These are phyloP conservation scores for Ambrosia trifida DNA, from an alignment of 129 eudicot species.

Conservation along the genomic window DNA sequence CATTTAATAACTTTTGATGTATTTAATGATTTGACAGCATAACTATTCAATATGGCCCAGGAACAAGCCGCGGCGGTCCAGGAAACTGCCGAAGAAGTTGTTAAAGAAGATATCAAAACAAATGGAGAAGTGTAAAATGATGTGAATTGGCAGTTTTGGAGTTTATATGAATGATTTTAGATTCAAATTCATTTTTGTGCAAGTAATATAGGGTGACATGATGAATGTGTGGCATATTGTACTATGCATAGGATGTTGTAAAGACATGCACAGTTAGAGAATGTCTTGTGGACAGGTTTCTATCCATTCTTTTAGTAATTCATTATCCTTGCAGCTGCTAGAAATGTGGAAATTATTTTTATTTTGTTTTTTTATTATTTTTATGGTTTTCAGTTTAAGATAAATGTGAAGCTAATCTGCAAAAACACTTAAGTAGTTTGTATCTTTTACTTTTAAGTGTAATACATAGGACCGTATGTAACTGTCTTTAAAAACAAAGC, in stretches of 20 bases:
- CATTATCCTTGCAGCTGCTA: not conserved
- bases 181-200: constrained; percentile 20
- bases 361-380: too few species aligned
- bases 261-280: constrained; percentile 15
- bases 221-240: constrained; percentile 17
- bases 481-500: too few species aligned
- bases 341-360: not conserved
- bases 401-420: too few species aligned
- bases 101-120: constrained; percentile 41
- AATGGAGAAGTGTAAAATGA: constrained; percentile 53
- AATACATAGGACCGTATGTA: too few species aligned
- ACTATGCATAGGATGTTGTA: constrained; percentile 29
- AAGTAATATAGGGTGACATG: constrained; percentile 4
- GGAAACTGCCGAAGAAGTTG: constrained; percentile 27
- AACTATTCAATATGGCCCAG: constrained; percentile 56
- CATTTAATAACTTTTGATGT: not conserved
- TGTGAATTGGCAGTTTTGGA: constrained; percentile 45
- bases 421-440: too few species aligned
- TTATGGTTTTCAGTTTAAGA: too few species aligned
- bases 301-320: not conserved
- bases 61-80: constrained; percentile 38
- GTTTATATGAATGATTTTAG: constrained; percentile 24
- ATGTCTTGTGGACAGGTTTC: constrained; percentile 22
- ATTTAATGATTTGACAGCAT: constrained; percentile 18
- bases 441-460: too few species aligned